Percentiles rank a stretch among this genome's conserved stretches.
These are phyloP conservation scores for Magnaporthiopsis rhizophila DNA, from an alignment of 2,329 filamentous ascomycete genomes.

Conservation along the genomic window DNA sequence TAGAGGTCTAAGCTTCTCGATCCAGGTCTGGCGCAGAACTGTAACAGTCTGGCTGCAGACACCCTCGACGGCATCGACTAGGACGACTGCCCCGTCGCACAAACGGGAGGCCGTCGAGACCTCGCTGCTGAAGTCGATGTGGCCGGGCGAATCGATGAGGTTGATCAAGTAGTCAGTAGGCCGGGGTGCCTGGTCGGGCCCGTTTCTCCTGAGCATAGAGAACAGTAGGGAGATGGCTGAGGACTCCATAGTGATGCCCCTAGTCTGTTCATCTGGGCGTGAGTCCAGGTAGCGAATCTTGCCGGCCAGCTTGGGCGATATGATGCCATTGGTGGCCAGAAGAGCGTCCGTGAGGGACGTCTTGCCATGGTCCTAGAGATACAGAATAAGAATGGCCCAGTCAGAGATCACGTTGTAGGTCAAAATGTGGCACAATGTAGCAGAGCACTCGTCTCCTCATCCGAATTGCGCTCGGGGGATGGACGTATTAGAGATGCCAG, in stretches of 20 bases:
- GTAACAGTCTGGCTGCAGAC: slow-evolving; percentile 99
- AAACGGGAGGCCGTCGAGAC: slow-evolving; percentile 91
- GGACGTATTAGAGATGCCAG: neutral
- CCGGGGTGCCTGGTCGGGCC: slow-evolving; percentile 59
- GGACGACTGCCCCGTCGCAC: slow-evolving; percentile 87
- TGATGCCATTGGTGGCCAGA: slow-evolving; percentile 98
- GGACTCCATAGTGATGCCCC: slow-evolving; percentile 99
- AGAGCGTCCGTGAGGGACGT: slow-evolving; percentile 94
- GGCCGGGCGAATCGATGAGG: slow-evolving; percentile 92
- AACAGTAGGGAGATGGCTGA: slow-evolving; percentile 96
- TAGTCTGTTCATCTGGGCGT: slow-evolving; percentile 86
- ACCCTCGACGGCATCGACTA: slow-evolving; percentile 95
- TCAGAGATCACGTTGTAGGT: neutral
- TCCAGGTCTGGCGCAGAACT: slow-evolving; percentile 89
- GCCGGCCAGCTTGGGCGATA: slow-evolving; percentile 92
- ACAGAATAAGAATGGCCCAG: neutral
- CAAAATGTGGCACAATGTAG: neutral
- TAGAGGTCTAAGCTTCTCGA: slow-evolving; percentile 87
- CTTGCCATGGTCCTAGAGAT: slow-evolving; percentile 74
- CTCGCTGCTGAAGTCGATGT: slow-evolving; percentile 98
- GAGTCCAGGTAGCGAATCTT: slow-evolving; percentile 98
- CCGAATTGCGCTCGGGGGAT: neutral
- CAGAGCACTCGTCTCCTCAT: neutral
- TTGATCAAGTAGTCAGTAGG: slow-evolving; percentile 93
- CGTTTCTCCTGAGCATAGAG: slow-evolving; percentile 71